phyloP scores from a whole-genome alignment of 2,329 filamentous ascomycete genomes.

The Microdochium trichocladiopsis region DNA sequence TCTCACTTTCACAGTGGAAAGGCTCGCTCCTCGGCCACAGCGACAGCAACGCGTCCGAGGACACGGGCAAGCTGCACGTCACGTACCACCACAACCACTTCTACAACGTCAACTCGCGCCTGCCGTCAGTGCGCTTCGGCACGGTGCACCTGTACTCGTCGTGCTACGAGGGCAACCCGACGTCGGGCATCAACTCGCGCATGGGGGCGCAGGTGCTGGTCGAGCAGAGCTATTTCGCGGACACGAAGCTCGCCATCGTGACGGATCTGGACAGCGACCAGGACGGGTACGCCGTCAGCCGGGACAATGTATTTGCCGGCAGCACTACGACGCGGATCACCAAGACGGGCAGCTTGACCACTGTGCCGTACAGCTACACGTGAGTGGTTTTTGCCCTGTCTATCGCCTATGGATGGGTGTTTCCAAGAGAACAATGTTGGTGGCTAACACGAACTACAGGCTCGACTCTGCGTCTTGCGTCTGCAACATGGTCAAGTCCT shows the following conservation, averaged over 20 bases:
- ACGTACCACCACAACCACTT: conserved; percentile 64
- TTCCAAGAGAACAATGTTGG: not conserved
- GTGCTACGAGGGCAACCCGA: conserved; percentile 35
- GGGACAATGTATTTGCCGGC: conserved; percentile 35
- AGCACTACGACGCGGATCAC: conserved; percentile 22
- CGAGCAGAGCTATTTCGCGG: conserved; percentile 41
- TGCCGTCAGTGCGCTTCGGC: conserved; percentile 58
- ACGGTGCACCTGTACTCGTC: conserved; percentile 53
- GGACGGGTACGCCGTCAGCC: conserved; percentile 33
- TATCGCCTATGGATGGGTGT: not conserved
- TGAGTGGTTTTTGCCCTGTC: conserved; percentile 10
- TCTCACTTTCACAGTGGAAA: conserved; percentile 29
- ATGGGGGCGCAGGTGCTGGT: conserved; percentile 43
- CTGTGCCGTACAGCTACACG: conserved; percentile 27
- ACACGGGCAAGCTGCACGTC: conserved; percentile 54
- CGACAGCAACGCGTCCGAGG: conserved; percentile 49
- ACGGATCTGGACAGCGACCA: conserved; percentile 36
- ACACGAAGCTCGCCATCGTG: conserved; percentile 30
- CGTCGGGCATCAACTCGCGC: conserved; percentile 45
- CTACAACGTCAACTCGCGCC: conserved; percentile 56
- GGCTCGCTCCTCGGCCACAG: conserved; percentile 53
- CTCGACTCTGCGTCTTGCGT: conserved; percentile 11
- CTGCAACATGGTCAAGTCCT: conserved; percentile 10
- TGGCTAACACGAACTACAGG: conserved; percentile 4
- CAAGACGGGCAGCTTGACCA: conserved; percentile 19